phyloP scores from a whole-genome alignment of 768 basidiomycete species.

The Tricholoma flavovirens region DNA sequence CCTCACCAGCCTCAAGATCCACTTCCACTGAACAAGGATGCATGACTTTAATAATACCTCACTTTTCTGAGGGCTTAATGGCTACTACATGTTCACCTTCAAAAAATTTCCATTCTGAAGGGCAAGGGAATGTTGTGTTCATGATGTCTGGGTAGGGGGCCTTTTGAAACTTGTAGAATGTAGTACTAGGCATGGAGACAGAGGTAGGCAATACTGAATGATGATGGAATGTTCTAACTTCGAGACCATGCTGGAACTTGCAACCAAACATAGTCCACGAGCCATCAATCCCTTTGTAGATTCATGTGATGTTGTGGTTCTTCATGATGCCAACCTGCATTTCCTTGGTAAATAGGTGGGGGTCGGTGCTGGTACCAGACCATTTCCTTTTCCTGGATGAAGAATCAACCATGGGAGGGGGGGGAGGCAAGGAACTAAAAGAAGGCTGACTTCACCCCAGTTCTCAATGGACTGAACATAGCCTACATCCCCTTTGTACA shows the following conservation, averaged over 20 bases:
- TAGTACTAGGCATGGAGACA: neutral
- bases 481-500: slow-evolving; percentile 4
- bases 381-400: neutral
- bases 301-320: neutral
- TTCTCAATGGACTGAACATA: neutral
- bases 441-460: neutral
- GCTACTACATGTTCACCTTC: neutral
- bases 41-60: neutral
- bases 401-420: neutral
- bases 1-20: neutral
- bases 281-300: neutral
- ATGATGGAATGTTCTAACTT: neutral
- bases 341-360: neutral
- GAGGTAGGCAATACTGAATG: neutral
- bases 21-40: neutral
- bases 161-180: neutral
- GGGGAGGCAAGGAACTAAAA: neutral
- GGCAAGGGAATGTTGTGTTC: neutral
- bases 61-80: neutral
- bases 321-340: neutral
- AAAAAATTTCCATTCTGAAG: slow-evolving; percentile 1
- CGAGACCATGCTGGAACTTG: neutral
- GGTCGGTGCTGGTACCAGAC: neutral
- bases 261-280: neutral
- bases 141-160: neutral